Base-by-base conservation (phyloP, 352 stramenopile genomes). In the Thalassiosira mediterranea region DNA sequence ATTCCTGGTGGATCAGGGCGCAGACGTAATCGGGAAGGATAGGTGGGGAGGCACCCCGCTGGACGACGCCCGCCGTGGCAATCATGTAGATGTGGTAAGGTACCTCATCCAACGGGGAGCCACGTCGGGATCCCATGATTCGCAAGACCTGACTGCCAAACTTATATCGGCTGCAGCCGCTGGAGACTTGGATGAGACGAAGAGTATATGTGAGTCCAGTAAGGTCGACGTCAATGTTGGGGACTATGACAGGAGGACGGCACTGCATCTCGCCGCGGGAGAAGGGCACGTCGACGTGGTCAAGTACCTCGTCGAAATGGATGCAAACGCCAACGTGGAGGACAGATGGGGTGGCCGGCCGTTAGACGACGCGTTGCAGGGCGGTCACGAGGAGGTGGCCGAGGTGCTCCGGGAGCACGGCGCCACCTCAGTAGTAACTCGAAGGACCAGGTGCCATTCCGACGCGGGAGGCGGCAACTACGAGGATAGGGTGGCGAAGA, bases 31-130 rank as follows among this genome's bases (percentile, higher is more conserved):
- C 67, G 57, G 83, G 8, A 66, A 54, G 13, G 89, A 94, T 79
- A 68, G 89, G 32, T 94, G 89, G 89, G 86, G 87, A 23, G 67
- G 84, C 32, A 86, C 75, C 11, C 87, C 88, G 0, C 61, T 93
- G n/a, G 86, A 90, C 46, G 88, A 94, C 70, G 85, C 88, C 2
- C 65, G 81, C 62, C 74, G 86, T 17, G 82, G 89, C 58, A 71
- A 70, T 56, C 82, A 89, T 54, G 1, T 76, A 2, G 52, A 56
- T 25, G 73, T 89, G 2, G 44, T 88, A 13, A 47, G 71, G 28
- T 76, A 72, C 29, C 62, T 90, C 0, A 48, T 61, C 49, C 17
- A 76, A 13, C 52, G 17, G 28, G 80, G 81, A 10, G 81, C 72
- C 0, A 80, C 57, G 56, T 88, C 15, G 79, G 78, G 32, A 38